Evolutionary conservation across 2,329 filamentous ascomycete species (phyloP).

Genomic region (Sclerotinia glacialis): DNA sequence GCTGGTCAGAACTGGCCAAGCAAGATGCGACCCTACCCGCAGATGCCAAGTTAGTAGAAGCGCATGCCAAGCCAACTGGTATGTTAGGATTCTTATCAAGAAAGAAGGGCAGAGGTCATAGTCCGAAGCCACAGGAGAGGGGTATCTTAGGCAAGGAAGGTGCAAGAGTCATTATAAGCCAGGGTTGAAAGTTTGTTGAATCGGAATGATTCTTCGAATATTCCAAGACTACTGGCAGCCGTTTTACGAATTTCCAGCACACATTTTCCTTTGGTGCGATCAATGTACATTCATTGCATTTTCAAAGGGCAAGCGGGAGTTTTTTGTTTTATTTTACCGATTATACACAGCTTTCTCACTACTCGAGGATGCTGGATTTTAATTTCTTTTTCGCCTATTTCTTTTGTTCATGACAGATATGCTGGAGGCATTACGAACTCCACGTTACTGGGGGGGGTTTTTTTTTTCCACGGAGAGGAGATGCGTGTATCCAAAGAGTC

Average conservation of each 20-base stretch:
- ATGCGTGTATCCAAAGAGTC: neutral
- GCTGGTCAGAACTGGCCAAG: conserved; percentile 87
- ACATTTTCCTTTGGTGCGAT: conserved; percentile 5
- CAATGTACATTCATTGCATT: conserved; percentile 18
- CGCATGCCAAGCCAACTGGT: conserved; percentile 61
- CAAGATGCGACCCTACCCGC: conserved; percentile 73
- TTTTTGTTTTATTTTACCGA: conserved; percentile 5
- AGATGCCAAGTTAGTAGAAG: conserved; percentile 57
- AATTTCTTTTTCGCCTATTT: conserved; percentile 11
- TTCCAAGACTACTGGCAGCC: neutral
- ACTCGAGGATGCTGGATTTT: conserved; percentile 5
- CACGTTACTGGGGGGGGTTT: conserved; percentile 4
- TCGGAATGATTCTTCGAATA: conserved; percentile 9
- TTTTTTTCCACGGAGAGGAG: neutral
- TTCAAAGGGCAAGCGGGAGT: conserved; percentile 15
- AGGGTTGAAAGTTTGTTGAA: conserved; percentile 11
- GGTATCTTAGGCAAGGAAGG: conserved; percentile 95
- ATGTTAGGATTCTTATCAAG: conserved; percentile 88
- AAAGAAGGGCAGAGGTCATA: conserved; percentile 86
- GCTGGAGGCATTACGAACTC: conserved; percentile 13
- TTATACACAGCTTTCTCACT: conserved; percentile 3
- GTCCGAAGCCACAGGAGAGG: conserved; percentile 89
- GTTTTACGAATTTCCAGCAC: neutral
- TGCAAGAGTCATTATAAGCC: conserved; percentile 73
- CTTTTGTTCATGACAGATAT: conserved; percentile 17